Evolutionary conservation across 2,329 filamentous ascomycete species (phyloP).

Genomic region (Exutisphaerella laricina): DNA sequence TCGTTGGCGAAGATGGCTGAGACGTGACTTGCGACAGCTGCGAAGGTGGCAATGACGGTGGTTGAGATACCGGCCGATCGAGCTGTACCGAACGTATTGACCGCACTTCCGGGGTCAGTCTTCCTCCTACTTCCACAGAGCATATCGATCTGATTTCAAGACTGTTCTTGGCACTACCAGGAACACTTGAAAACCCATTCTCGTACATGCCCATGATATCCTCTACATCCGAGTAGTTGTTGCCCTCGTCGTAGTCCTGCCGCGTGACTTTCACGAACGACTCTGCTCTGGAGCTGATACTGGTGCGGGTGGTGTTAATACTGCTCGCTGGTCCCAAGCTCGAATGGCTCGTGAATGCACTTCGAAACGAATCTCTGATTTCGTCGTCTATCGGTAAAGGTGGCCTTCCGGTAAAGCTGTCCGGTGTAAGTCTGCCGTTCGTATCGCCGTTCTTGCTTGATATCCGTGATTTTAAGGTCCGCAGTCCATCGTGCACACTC

Average conservation of each 20-base stretch:
- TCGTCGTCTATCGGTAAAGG: conserved; percentile 26
- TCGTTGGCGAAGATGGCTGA: conserved; percentile 1
- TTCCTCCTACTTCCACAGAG: conserved; percentile 10
- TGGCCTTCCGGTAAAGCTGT: conserved; percentile 9
- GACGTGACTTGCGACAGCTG: conserved; percentile 3
- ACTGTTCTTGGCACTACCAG: conserved; percentile 20
- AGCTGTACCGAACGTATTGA: conserved; percentile 16
- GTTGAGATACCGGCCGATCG: conserved; percentile 23
- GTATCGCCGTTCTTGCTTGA: conserved; percentile 11
- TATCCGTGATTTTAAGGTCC: conserved; percentile 19
- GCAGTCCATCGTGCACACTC: conserved; percentile 24
- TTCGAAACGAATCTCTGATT: conserved; percentile 54
- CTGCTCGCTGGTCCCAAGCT: conserved; percentile 51
- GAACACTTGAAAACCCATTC: conserved; percentile 46
- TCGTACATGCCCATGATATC: conserved; percentile 58
- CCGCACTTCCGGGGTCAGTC: conserved; percentile 7
- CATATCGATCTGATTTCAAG: conserved; percentile 24
- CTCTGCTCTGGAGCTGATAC: conserved; percentile 63
- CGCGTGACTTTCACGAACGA: conserved; percentile 56
- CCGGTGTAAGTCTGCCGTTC: conserved; percentile 15
- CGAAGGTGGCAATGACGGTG: conserved; percentile 7
- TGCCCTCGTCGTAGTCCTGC: conserved; percentile 38
- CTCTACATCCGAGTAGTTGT: conserved; percentile 52
- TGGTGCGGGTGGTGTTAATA: conserved; percentile 74
- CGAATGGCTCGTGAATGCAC: conserved; percentile 54